These are phyloP conservation scores for Fusarium goolgardi DNA, from an alignment of 2,329 filamentous ascomycete genomes.

Conservation along the genomic window DNA sequence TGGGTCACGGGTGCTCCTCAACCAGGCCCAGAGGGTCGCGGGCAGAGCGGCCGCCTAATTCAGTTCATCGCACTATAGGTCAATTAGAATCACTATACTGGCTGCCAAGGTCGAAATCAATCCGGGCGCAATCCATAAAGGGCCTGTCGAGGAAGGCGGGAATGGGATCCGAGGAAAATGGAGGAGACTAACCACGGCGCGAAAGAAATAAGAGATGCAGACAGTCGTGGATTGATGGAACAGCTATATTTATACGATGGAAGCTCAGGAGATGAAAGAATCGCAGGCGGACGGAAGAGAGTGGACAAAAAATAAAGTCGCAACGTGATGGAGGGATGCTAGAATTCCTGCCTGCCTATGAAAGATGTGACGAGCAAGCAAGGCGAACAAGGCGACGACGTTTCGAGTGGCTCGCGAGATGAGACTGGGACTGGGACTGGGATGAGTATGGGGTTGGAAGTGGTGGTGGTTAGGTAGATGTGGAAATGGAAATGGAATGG, in stretches of 20 bases:
- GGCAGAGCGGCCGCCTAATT: constrained; percentile 46
- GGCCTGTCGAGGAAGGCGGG: constrained; percentile 11
- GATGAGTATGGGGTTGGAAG: constrained; percentile 17
- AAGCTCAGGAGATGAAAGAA: constrained; percentile 18
- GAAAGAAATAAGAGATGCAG: constrained; percentile 13
- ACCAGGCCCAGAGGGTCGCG: constrained; percentile 53
- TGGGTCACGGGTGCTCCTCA: constrained; percentile 45
- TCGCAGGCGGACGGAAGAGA: constrained; percentile 43
- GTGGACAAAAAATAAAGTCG: constrained; percentile 43
- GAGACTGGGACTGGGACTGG: constrained; percentile 3
- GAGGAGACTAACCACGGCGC: constrained; percentile 41
- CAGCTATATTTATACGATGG: constrained; percentile 39
- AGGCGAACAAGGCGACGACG: constrained; percentile 44
- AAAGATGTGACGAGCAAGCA: constrained; percentile 33
- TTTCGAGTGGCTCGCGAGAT: constrained; percentile 32
- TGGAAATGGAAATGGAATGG: constrained; percentile 1
- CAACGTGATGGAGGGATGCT: constrained; percentile 30
- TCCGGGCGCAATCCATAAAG: constrained; percentile 28
- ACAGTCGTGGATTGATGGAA: constrained; percentile 5
- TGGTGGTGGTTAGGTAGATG: background rate
- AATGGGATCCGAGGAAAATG: constrained; percentile 19
- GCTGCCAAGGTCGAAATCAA: constrained; percentile 11
- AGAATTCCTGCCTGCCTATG: constrained; percentile 30
- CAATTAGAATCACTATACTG: constrained; percentile 29
- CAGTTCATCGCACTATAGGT: constrained; percentile 52